Base-by-base conservation (phyloP, 2,329 filamentous ascomycete species). In the Fusarium kyushuense region DNA sequence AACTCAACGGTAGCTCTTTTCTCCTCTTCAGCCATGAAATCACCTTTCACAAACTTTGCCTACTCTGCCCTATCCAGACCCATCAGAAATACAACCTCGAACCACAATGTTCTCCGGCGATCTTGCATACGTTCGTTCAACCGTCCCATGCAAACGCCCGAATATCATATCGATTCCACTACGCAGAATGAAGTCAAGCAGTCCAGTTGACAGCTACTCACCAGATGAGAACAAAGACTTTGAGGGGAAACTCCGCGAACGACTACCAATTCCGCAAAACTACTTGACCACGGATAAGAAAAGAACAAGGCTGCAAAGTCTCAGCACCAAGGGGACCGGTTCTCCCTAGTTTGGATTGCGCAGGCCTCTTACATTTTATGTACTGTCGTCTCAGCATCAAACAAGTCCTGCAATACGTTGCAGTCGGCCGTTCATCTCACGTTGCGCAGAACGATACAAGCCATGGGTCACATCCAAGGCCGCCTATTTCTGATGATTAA, bases 51-150 rank as follows among this genome's bases (percentile, higher is more conserved):
- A 3, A 21, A 29, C 10, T 12, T 41, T 16, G 25, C 11, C 27
- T 30, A 11, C 13, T 33, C 19, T 27, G 2, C 30, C 6, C 17
- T 23, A 16, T 11, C 17, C 33, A 14, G 10, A 19, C 17, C 13
- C 5, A 30, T 21, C 32, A 14, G 2, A 48, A 13, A 5, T 30
- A 23, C 29, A 11, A 14, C n/a, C 2, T 10, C 33, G 36, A 16
- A 21, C 10, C 63, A 63, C 33, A 46, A 77, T 77, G 76, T 77
- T 76, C 55, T 63, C 69, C 17, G 74, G 69, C 36, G 75, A 77
- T 46, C 65, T 77, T 27, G 35, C 67, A 19, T 71, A 69, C 62
- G 69, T 77, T 58, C 70, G 58, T 8, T 59, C 61, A 38, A 33
- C 42, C 17, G 29, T 27, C 9, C 4, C 36, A 11, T 32, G 35